phyloP scores from a whole-genome alignment of 2,329 filamentous ascomycete genomes.

The Aspergillus sergii region DNA sequence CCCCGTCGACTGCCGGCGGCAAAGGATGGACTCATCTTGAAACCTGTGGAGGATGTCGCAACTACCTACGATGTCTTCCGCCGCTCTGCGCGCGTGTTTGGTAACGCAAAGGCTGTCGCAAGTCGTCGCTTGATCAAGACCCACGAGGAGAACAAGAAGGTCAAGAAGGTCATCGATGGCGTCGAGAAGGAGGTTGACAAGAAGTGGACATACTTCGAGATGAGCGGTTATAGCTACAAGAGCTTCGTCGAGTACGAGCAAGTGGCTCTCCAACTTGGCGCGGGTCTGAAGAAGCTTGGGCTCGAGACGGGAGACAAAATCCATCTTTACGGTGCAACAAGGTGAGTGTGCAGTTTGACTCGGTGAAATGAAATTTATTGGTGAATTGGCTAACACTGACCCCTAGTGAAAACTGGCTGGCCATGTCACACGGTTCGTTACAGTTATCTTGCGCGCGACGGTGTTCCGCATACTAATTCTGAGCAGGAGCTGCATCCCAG shows the following conservation, averaged over 20 bases:
- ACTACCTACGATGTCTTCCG: conserved; percentile 81
- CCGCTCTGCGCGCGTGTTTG: conserved; percentile 65
- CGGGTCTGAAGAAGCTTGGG: conserved; percentile 74
- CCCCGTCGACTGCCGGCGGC: conserved; percentile 73
- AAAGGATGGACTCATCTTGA: conserved; percentile 69
- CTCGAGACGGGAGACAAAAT: conserved; percentile 68
- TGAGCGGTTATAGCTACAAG: conserved; percentile 73
- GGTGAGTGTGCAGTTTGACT: conserved; percentile 51
- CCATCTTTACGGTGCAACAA: conserved; percentile 84
- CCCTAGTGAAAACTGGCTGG: conserved; percentile 76
- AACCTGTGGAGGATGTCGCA: conserved; percentile 68
- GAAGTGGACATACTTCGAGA: conserved; percentile 88
- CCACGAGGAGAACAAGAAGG: conserved; percentile 83
- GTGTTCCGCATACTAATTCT: neutral
- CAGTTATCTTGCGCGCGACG: neutral
- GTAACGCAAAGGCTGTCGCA: conserved; percentile 68
- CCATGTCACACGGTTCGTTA: conserved; percentile 68
- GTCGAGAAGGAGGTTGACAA: conserved; percentile 80
- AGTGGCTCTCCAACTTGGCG: conserved; percentile 68
- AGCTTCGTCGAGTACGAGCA: conserved; percentile 80
- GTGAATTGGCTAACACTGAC: conserved; percentile 15
- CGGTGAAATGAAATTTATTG: neutral
- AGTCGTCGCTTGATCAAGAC: conserved; percentile 73
- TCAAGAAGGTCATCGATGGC: conserved; percentile 85
- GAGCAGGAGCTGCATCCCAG: conserved; percentile 69